Evolutionary conservation across 805 yeast genomes (phyloP).

Genomic region (Candida golubevii): DNA sequence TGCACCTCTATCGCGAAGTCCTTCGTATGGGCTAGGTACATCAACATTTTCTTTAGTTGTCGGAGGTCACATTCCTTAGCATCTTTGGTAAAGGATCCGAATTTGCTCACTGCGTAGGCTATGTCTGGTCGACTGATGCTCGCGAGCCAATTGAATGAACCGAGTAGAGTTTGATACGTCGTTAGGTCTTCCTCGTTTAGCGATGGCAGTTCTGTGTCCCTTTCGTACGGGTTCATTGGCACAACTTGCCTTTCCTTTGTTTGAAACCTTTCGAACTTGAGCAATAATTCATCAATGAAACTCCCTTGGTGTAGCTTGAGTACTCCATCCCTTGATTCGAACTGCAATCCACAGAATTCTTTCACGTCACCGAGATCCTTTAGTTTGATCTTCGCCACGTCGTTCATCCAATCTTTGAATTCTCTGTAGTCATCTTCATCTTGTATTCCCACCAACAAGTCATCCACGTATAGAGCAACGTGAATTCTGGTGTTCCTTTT

Average conservation of each 20-base stretch:
- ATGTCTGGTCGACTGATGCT: constrained; percentile 1
- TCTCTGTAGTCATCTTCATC: not conserved
- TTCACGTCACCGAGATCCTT: not conserved
- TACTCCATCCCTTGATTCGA: not conserved
- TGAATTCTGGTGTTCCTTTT: not conserved
- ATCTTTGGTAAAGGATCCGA: constrained; percentile 1
- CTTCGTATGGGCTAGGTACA: not conserved
- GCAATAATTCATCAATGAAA: not conserved
- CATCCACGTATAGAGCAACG: not conserved
- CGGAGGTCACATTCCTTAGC: not conserved
- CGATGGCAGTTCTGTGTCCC: not conserved
- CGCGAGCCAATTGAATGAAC: constrained; percentile 2
- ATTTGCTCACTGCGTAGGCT: not conserved
- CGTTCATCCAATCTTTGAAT: not conserved
- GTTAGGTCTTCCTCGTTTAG: not conserved
- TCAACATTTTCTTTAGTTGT: not conserved
- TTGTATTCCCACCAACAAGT: not conserved
- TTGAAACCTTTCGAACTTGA: not conserved
- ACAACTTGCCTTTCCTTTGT: not conserved
- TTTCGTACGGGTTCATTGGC: not conserved
- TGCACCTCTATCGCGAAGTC: not conserved
- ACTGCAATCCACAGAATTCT: constrained; percentile 2
- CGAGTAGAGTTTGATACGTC: constrained; percentile 1
- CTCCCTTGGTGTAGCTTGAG: not conserved
- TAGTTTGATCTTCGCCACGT: not conserved